Base-by-base conservation (phyloP, 768 basidiomycete genomes). In the Phlebiopsis flavidoalba region DNA sequence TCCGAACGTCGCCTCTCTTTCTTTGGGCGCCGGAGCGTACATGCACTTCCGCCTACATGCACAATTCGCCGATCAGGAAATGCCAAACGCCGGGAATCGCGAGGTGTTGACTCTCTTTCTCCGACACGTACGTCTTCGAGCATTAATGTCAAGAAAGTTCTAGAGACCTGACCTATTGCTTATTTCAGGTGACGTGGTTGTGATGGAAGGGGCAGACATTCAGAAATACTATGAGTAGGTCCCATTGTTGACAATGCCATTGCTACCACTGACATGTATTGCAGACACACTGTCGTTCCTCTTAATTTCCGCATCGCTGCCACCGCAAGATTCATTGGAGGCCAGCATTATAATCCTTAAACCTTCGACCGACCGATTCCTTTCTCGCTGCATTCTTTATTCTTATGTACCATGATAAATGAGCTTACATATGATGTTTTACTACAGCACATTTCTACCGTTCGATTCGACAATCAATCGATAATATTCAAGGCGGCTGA, bases 291-390 rank as follows among this genome's bases (percentile, higher is more conserved):
- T 6, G 90, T 92, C 5, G 71, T 87, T 60, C 90, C 90, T 11
- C 77, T 79, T 58, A 86, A 87, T 67, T 88, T 91, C 70, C 82
- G 90, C 2, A 88, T 92, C 63, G 89, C 89, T 31, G 90, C 90
- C 3, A 92, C 90, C 12, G 90, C 90, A 45, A 82, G 90, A 47
- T 79, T 72, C 60, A 91, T 92, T 65, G 74, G 75, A 60, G 68
- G 73, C 57, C 66, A 66, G 5, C 66, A 70, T 47, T 60, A 65
- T 22, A 46, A 22, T 22, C 3, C 15, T 19, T 53, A 33, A 53
- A 21, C 31, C 4, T 36, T 33, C 14, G 33, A 12, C 40, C 40
- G 3, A 43, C 52, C 7, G n/a, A n/a, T n/a, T n/a, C n/a, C 15
- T n/a, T 36, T 36, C 35, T 31, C 21, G 26, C 26, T 31, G 26